Conservation (phyloP, 192 early-diverging fungal species). For the Chytriomyces confervae region DNA sequence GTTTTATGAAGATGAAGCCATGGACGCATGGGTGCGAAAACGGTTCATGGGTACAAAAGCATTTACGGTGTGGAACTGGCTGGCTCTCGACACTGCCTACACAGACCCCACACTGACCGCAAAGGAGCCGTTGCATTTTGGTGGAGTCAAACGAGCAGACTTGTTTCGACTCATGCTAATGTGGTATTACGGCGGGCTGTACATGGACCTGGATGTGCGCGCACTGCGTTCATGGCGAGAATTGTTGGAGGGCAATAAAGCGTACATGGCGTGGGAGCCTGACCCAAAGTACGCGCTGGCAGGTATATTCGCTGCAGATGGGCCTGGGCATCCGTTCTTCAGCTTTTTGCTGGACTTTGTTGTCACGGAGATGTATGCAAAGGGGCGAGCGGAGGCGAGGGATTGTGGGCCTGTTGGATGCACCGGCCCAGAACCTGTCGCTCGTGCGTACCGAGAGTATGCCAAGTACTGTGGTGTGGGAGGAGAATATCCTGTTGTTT, state of each 20-base stretch:
- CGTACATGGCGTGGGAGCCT: background rate
- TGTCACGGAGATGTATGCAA: background rate
- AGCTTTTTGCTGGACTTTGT: background rate
- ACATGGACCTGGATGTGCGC: background rate
- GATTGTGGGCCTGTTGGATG: background rate
- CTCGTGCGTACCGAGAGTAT: constrained; percentile 1
- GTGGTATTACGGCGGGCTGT: constrained; percentile 6
- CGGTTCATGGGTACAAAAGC: constrained; percentile 3
- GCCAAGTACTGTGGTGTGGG: background rate
- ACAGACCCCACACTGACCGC: background rate
- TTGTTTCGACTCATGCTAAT: constrained; percentile 7
- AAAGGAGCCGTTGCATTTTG: background rate
- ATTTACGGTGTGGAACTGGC: background rate
- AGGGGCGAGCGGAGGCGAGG: background rate
- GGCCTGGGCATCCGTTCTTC: background rate
- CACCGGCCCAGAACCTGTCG: background rate
- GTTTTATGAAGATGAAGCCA: constrained; percentile 4
- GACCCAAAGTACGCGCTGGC: background rate
- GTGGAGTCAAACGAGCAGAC: background rate
- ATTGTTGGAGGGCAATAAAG: background rate
- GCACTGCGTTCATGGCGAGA: background rate
- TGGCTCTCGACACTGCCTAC: background rate
- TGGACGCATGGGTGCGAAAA: background rate
- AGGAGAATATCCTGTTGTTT: background rate
- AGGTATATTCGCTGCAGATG: background rate